Conservation (phyloP, 2,329 filamentous ascomycete species). For the Cordyceps javanica region DNA sequence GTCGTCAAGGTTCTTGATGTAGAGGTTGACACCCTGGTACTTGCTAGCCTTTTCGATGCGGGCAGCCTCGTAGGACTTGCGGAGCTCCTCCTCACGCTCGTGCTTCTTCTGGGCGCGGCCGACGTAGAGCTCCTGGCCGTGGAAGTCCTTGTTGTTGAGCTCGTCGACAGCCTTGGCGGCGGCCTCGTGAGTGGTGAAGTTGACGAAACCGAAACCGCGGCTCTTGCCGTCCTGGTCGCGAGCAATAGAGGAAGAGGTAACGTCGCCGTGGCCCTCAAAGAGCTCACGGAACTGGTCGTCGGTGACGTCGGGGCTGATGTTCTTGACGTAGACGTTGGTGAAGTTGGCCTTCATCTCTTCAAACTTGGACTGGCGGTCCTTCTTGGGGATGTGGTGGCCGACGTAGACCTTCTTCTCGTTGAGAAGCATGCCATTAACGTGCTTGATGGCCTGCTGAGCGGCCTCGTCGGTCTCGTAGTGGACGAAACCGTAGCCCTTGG, state of each 20-base stretch:
- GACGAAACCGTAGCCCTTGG: conserved; percentile 98
- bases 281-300: conserved; percentile 93
- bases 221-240: conserved; percentile 86
- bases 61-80: conserved; percentile 96
- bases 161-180: conserved; percentile 83
- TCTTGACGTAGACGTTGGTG: conserved; percentile 99
- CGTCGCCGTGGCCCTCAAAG: conserved; percentile 87
- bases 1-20: conserved; percentile 98
- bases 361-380: conserved; percentile 99
- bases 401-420: conserved; percentile 99
- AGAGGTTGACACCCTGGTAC: conserved; percentile 98
- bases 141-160: conserved; percentile 87
- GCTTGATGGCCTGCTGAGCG: conserved; percentile 95
- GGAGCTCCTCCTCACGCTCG: conserved; percentile 97
- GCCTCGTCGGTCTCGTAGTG: conserved; percentile 99
- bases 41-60: conserved; percentile 98
- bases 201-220: conserved; percentile 93
- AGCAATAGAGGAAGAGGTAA: conserved; percentile 91
- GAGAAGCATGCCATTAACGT: conserved; percentile 98
- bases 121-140: conserved; percentile 92
- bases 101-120: conserved; percentile 99
- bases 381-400: conserved; percentile 98
- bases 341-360: conserved; percentile 99
- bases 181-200: conserved; percentile 87
- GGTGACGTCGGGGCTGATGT: conserved; percentile 75